Evolutionary conservation across 1,139 yeast species (phyloP).

Genomic region (Blastobotrys elegans): DNA sequence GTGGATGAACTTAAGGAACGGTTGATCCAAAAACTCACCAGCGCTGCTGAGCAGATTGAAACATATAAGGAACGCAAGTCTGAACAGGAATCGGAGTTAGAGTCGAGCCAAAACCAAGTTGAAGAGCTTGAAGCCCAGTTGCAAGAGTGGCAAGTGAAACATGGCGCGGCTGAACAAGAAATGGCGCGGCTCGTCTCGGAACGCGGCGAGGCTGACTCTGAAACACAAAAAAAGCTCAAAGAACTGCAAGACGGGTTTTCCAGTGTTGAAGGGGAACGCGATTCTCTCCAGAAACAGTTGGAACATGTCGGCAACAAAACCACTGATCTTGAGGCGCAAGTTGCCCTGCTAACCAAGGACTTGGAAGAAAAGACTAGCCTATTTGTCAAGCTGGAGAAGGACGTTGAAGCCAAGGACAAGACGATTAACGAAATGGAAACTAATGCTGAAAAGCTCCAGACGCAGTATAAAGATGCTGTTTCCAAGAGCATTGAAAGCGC

Average conservation of each 20-base stretch:
- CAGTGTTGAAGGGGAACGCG: constrained; percentile 11
- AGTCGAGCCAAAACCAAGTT: not conserved
- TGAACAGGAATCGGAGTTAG: constrained; percentile 10
- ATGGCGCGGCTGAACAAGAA: not conserved
- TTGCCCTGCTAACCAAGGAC: no score
- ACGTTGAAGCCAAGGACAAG: not conserved
- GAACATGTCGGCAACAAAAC: constrained; percentile 9
- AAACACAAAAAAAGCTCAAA: constrained; percentile 1
- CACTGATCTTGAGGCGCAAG: not conserved
- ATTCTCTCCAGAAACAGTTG: constrained; percentile 13
- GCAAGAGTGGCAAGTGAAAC: not conserved
- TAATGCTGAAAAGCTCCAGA: constrained; percentile 31
- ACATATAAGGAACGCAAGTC: constrained; percentile 8
- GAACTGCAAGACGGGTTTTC: constrained; percentile 1
- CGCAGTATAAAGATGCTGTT: constrained; percentile 17
- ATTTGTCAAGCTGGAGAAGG: constrained; percentile 8
- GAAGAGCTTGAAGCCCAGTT: constrained; percentile 10
- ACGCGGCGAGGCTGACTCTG: not conserved
- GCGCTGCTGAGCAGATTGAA: constrained; percentile 30
- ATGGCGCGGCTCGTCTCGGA: not conserved
- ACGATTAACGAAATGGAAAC: constrained; percentile 3
- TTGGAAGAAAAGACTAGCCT: not conserved
- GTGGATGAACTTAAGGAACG: constrained; percentile 24
- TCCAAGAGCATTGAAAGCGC: constrained; percentile 18
- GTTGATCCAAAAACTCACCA: constrained; percentile 30